Evolutionary conservation across 2,329 filamentous ascomycete genomes (phyloP), one percentile per base, ranked within the genome.

Genomic region (Clonostachys rhizophaga): DNA sequence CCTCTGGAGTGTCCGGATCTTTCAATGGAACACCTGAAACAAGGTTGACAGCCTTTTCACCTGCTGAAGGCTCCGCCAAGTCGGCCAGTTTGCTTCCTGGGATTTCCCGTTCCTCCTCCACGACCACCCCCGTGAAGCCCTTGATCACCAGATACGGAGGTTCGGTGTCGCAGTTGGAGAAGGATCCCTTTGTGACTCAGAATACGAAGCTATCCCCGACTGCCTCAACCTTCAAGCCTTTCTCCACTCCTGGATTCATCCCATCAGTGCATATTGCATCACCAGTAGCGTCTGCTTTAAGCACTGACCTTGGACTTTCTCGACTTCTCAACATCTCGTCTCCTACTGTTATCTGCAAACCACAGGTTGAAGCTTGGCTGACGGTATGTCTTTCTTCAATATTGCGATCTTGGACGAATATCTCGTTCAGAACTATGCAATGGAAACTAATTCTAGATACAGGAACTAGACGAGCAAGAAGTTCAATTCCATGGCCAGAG

Each of bases 21-120:
- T 75, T 73, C 57, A 75, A 80, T 54, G 78, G 75, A 14, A 87
- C 85, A 6, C 84, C 84, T 0, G 81, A 85, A 49, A 86, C 83
- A 8, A 78, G 76, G 44, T 54, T 84, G 40, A 84, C 83, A 6
- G 67, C 76, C 6, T 86, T 86, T 58, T 87, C 83, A 5, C 82
- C 83, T 1, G 77, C 81, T 14, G 79, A 81, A 39, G 48, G 64
- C 45, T 72, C 74, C 13, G 63, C 66, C 36, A 74, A 72, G 53
- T 71, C 73, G 17, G 62, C 64, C 14, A 68, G 66, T 49, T 54
- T 39, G 62, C 16, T 52, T 10, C 5, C 37, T 30, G n/a, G 16
- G 13, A 46, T 13, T 20, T n/a, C 20, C 16, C 42, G 20, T 17
- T 7, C 30, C 54, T 18, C 17, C 14, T 39, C 36, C 14, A 39